Percentiles rank a stretch among this genome's conserved stretches.
These are phyloP conservation scores for Fusarium sp. DNA, from an alignment of 2,329 filamentous ascomycete genomes.

Conservation along the genomic window DNA sequence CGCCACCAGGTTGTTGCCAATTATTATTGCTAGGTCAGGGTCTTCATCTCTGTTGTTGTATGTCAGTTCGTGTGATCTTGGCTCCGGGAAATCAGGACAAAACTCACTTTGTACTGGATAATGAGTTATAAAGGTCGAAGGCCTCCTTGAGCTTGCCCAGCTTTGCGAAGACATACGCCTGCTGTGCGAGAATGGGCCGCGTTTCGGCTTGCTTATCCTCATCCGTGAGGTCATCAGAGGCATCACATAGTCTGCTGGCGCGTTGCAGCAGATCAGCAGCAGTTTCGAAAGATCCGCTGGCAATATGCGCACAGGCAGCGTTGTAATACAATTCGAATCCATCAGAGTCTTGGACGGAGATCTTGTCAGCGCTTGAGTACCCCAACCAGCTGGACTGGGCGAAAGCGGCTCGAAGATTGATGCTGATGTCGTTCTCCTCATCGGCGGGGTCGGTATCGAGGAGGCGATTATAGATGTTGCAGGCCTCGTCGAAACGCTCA, in stretches of 20 bases:
- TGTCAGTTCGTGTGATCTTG: conserved; percentile 9
- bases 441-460: conserved; percentile 62
- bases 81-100: background rate
- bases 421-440: conserved; percentile 80
- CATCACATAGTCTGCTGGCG: conserved; percentile 78
- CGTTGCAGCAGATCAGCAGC: conserved; percentile 77
- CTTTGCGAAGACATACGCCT: conserved; percentile 77
- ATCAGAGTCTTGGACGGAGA: conserved; percentile 72
- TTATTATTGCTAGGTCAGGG: conserved; percentile 73
- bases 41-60: conserved; percentile 70
- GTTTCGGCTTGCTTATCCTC: conserved; percentile 82
- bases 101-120: conserved; percentile 73
- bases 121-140: conserved; percentile 69
- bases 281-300: conserved; percentile 73
- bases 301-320: conserved; percentile 79
- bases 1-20: conserved; percentile 72
- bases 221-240: conserved; percentile 77
- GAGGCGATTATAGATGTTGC: conserved; percentile 73
- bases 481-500: conserved; percentile 78
- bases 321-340: conserved; percentile 89
- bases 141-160: conserved; percentile 77
- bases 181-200: conserved; percentile 81
- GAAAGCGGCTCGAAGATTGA: conserved; percentile 79
- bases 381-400: conserved; percentile 81
- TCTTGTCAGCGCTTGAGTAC: conserved; percentile 58